Evolutionary conservation across 2,329 filamentous ascomycete genomes (phyloP), one percentile per base, ranked within the genome.

Genomic region (Tympanopsis confertula): DNA sequence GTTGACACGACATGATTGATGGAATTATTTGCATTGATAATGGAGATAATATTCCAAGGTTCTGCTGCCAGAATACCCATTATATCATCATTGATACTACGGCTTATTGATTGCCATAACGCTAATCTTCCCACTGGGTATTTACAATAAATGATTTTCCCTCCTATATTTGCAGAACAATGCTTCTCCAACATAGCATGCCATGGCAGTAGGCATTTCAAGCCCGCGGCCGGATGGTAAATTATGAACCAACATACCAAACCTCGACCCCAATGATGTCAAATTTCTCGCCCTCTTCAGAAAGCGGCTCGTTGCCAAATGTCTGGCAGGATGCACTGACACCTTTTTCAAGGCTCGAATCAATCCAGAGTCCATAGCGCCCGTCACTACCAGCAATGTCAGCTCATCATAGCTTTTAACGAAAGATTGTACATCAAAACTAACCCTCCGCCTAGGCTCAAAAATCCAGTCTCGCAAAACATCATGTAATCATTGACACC

Each of bases 401-500:
- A 7, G 10, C 7, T 7, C 30, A 18, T 12, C 30, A 12, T 33
- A n/a, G 12, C 7, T 33, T 7, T 33, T 10, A 7, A 13, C 7
- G 30, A 7, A 18, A 33, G 12, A 13, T 33, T 7, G 17, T 10
- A 15, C 10, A 33, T 10, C n/a, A n/a, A 28, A 33, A 33, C 15
- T 33, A 10, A 33, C 30, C 52, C 78, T 46, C 78, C 80, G 10
- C 81, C 81, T 24, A 85, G 59, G 50, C 78, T 82, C 28, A 86
- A 52, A 49, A 74, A 85, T 1, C 68, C 65, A 5, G 69, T 67
- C 50, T 84, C 76, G 51, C 81, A 85, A 41, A 81, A 74, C 42
- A 85, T 82, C 63, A 81, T 73, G 47, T 83, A 85, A 48, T 85
- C 81, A 48, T 86, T 86, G 20, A 82, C 68, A 1, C 81, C 81